Evolutionary conservation across 192 early-diverging fungal species (phyloP), one percentile per base, ranked within the genome.

Genomic region (Backusella macrospora): DNA sequence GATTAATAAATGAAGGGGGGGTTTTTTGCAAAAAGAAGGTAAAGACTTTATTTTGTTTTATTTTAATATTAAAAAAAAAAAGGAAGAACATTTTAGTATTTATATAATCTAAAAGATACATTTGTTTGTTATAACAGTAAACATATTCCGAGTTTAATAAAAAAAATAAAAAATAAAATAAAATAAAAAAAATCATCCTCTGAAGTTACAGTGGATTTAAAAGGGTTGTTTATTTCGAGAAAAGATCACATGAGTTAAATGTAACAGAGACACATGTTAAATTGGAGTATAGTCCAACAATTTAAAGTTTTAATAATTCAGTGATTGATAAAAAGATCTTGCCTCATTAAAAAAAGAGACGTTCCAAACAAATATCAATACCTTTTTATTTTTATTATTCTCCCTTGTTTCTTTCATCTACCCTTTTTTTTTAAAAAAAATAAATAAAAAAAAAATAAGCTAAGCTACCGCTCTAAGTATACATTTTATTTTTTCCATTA

Each of bases 111-210:
- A 37, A 37, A 4, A 16, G 15, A 29, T 44, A 4, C 9, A n/a
- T 69, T 69, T 23, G 23, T 69, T 69, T 69, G 29, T 65, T 65
- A 39, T 40, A n/a, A 65, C 34, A 39, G 63, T 65, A 47, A 69
- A 48, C 45, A 34, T 26, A 15, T 48, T 7, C 37, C 63, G 37
- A 65, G 37, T 48, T 34, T 69, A 43, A 69, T 45, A 69, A 29
- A 47, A 68, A 46, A 46, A 68, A 68, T 16, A 21, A 46, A 68
- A 68, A n/a, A n/a, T n/a, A n/a, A n/a, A n/a, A n/a, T n/a, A n/a
- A n/a, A n/a, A n/a, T n/a, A n/a, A n/a, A n/a, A n/a, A n/a, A n/a
- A n/a, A n/a, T n/a, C n/a, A n/a, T 29, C 44, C 40, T 16, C 12
- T 38, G n/a, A 65, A 39, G 37, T 38, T 40, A 43, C n/a, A 0